Evolutionary conservation across 805 yeast species (phyloP), one percentile per base, ranked within the genome.

Genomic region (Candida manassasensis): DNA sequence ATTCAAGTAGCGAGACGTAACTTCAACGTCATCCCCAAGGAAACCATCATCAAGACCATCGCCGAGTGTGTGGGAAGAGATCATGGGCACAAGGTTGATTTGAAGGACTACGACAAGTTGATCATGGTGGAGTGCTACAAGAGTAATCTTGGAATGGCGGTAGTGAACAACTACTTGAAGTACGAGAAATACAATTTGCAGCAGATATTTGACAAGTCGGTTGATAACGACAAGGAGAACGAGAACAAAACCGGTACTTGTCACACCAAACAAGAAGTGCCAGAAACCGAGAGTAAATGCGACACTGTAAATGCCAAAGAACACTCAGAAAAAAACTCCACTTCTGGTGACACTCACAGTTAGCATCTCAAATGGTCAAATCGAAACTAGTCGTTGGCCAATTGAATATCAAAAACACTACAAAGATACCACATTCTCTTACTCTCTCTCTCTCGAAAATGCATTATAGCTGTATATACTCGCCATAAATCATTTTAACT

Each of bases 121-220:
- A 75, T 93, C 32, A 53, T 90, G 35, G 83, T 93, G 3, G 96
- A 87, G 55, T 84, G 96, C 53, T 90, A 81, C 62, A 90, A 89
- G 63, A 83, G 77, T 43, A 84, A 84, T 42, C 73, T 93, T 21
- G 98, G 98, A 5, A 79, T 86, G 75, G 71, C 93, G 44, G 90
- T 88, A 4, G 87, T 86, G 2, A 73, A 75, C 37, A 74, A 75
- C 37, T 86, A 76, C 49, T 78, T 74, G 15, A 61, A 68, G 43
- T 70, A 73, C 40, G 79, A 76, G 48, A 80, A 79, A 51, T 87
- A 73, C 59, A 93, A 93, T 53, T 59, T 93, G 27, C 90, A 86
- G 52, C 94, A 84, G 61, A 81, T 90, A 12, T 83, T 69, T 52
- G 90, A 73, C 34, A 24, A 24, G 12, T 24, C 27, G 6, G 27